Evolutionary conservation across 202 grass and related monocot species (phyloP).

Genomic region (Panicum hallii): DNA sequence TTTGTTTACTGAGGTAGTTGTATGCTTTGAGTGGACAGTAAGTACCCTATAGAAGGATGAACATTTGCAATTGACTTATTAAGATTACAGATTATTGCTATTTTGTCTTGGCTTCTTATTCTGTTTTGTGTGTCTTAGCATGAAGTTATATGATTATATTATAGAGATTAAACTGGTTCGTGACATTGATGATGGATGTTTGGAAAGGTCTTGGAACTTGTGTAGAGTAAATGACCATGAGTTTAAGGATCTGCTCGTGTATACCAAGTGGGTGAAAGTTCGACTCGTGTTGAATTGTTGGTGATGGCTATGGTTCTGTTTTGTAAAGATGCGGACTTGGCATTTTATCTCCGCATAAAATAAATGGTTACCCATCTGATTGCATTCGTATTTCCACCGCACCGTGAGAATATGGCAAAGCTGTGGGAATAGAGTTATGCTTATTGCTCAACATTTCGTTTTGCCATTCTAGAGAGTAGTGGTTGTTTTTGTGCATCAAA

Average conservation of each 20-base stretch:
- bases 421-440: conserved; percentile 23
- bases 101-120: conserved; percentile 16
- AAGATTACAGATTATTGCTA: conserved; percentile 35
- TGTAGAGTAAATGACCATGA: not conserved
- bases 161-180: not conserved
- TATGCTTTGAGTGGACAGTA: conserved; percentile 22
- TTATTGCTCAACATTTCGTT: not conserved
- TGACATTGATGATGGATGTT: conserved; percentile 9
- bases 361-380: not conserved
- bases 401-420: not conserved
- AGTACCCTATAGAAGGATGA: conserved; percentile 37
- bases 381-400: not conserved
- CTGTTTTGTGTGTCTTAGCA: not conserved
- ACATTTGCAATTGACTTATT: conserved; percentile 30
- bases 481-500: not conserved
- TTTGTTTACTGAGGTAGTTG: conserved; percentile 25
- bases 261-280: not conserved
- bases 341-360: not conserved
- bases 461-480: not conserved
- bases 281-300: not conserved
- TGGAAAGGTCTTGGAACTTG: not conserved
- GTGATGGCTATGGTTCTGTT: not conserved
- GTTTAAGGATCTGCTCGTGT: conserved; percentile 23
- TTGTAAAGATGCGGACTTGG: not conserved
- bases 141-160: conserved; percentile 24